phyloP scores from a whole-genome alignment of 129 eudicot genomes.

The Flaveria sonorensis region DNA sequence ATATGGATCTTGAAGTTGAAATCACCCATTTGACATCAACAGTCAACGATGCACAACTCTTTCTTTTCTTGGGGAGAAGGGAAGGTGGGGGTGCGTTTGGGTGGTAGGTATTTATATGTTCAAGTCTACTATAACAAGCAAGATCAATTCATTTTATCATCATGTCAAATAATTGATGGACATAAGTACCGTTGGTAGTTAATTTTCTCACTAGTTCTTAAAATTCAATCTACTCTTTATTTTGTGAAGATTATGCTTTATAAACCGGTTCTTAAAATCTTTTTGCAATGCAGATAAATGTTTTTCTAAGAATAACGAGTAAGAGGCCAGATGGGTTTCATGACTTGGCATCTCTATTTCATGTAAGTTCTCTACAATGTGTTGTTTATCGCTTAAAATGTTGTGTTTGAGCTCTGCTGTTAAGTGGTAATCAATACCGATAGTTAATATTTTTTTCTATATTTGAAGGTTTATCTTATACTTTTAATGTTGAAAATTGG shows the following conservation, averaged over 20 bases:
- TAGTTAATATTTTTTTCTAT: neutral
- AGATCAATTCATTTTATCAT: neutral
- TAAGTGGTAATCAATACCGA: neutral
- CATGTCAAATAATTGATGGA: neutral
- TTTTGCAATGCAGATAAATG: slow-evolving; percentile 68
- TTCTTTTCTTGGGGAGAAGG: neutral
- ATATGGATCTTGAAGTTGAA: slow-evolving; percentile 15
- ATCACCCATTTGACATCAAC: neutral
- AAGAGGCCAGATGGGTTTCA: slow-evolving; percentile 96
- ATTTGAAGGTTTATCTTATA: neutral
- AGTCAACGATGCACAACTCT: neutral
- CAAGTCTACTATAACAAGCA: neutral
- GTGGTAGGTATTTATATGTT: neutral
- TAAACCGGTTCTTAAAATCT: slow-evolving; percentile 6
- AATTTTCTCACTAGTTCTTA: slow-evolving; percentile 1
- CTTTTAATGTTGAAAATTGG: slow-evolving; percentile 10
- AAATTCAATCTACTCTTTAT: slow-evolving; percentile 5
- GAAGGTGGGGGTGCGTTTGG: no score
- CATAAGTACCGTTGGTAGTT: neutral
- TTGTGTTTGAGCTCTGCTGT: slow-evolving; percentile 7
- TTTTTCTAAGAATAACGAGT: slow-evolving; percentile 83
- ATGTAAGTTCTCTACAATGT: slow-evolving; percentile 51
- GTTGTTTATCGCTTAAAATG: slow-evolving; percentile 4
- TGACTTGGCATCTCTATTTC: slow-evolving; percentile 96
- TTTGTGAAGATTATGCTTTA: slow-evolving; percentile 6